Conservation (phyloP, 179 eudicot genomes). For the Spinacia oleracea region DNA sequence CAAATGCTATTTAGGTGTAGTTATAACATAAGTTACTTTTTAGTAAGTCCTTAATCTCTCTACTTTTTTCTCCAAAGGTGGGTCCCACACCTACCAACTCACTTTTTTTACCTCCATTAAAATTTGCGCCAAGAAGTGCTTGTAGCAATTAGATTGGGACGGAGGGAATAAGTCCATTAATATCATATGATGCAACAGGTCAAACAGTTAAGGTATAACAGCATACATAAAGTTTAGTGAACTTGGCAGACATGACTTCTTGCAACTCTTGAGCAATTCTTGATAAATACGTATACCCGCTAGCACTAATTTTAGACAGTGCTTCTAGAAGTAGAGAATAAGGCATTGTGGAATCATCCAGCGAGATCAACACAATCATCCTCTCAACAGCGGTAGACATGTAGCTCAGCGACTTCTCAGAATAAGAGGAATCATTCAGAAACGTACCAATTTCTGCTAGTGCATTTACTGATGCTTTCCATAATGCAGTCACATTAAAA, state of each 20-base stretch:
- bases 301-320: constrained; percentile 54
- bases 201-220: constrained; percentile 9
- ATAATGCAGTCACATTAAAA: constrained; percentile 39
- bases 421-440: constrained; percentile 44
- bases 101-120: too few relatives aligned
- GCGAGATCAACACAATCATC: constrained; percentile 51
- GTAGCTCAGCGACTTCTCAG: constrained; percentile 60
- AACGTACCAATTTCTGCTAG: constrained; percentile 61
- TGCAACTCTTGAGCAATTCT: constrained; percentile 53
- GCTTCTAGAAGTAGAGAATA: constrained; percentile 62
- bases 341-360: constrained; percentile 53
- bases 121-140: too few relatives aligned
- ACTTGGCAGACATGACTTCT: constrained; percentile 44
- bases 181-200: neutral
- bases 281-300: constrained; percentile 46
- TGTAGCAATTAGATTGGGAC: too few relatives aligned
- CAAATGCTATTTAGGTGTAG: too few relatives aligned
- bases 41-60: too few relatives aligned
- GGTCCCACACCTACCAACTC: too few relatives aligned
- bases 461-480: constrained; percentile 64
- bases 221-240: constrained; percentile 53
- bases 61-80: too few relatives aligned
- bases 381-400: constrained; percentile 60
- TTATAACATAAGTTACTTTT: too few relatives aligned
- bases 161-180: neutral